phyloP scores from a whole-genome alignment of 139 green algal genomes.

The Micractinium conductrix region DNA sequence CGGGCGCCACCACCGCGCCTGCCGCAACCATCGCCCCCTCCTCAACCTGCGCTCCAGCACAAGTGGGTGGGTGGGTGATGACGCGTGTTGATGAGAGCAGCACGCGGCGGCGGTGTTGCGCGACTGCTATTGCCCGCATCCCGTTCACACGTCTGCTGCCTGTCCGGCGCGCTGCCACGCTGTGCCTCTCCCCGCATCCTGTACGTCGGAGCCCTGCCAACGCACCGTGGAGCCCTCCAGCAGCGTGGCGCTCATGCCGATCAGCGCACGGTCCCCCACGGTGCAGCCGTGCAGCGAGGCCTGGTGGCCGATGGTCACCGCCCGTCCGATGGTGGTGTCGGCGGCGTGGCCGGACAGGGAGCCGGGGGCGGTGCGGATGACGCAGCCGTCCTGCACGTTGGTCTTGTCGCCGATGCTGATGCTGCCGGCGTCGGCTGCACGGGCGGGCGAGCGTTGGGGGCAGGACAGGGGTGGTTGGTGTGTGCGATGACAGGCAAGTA shows the following conservation, averaged over 20 bases:
- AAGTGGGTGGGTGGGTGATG: no score
- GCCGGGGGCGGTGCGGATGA: conserved; percentile 62
- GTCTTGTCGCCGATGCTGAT: conserved; percentile 86
- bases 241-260: conserved; percentile 95
- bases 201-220: not conserved
- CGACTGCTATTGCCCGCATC: no score
- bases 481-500: no score
- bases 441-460: not conserved
- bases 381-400: conserved; percentile 95
- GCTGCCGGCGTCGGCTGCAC: conserved; percentile 81
- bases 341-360: conserved; percentile 13
- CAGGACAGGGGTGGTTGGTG: not conserved
- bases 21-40: conserved; percentile 88
- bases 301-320: conserved; percentile 90
- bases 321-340: conserved; percentile 80
- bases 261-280: conserved; percentile 87
- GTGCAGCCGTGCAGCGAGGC: conserved; percentile 88
- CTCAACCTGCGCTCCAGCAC: conserved; percentile 83
- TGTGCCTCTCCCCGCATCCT: no score
- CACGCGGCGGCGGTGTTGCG: no score
- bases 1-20: conserved; percentile 83
- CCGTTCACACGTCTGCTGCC: no score
- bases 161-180: no score
- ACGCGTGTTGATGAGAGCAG: no score
- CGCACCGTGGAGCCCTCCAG: conserved; percentile 68